Evolutionary conservation across 2,329 filamentous ascomycete genomes (phyloP).

Genomic region (Celoporthe dispersa): DNA sequence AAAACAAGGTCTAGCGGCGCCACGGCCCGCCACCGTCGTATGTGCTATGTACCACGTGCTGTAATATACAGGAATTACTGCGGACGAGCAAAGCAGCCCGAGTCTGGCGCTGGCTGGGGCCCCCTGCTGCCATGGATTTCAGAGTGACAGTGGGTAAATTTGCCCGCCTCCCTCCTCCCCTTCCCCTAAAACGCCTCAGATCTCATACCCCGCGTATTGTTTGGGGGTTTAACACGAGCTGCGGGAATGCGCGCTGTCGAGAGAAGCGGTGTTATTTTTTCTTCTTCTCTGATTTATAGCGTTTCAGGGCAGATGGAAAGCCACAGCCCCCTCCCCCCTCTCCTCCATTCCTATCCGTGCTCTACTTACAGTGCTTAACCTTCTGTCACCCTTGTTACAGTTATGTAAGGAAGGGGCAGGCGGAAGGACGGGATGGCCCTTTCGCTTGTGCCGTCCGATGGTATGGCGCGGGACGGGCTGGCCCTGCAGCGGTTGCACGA

Average conservation of each 20-base stretch:
- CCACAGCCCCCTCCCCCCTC: too few species aligned
- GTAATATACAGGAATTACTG: neutral
- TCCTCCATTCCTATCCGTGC: neutral
- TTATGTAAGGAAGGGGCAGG: neutral
- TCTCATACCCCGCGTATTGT: neutral
- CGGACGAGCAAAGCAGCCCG: neutral
- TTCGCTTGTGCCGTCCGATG: slow-evolving; percentile 20
- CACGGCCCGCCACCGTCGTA: slow-evolving; percentile 6
- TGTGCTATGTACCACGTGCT: neutral
- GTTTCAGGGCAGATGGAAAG: neutral
- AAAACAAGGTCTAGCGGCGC: neutral
- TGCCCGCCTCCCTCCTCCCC: neutral
- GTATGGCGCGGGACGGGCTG: slow-evolving; percentile 9
- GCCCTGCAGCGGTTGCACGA: slow-evolving; percentile 14
- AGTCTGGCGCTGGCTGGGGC: neutral
- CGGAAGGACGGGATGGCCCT: neutral
- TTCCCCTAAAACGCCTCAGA: neutral
- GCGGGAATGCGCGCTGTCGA: neutral
- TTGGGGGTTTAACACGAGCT: neutral
- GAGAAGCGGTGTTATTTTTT: too few species aligned
- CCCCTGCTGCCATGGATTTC: neutral
- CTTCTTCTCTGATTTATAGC: slow-evolving; percentile 2
- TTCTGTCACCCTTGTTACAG: neutral
- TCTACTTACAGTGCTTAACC: neutral
- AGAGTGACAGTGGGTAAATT: neutral